Conservation (phyloP, 129 eudicot genomes). For the Lonicera japonica region DNA sequence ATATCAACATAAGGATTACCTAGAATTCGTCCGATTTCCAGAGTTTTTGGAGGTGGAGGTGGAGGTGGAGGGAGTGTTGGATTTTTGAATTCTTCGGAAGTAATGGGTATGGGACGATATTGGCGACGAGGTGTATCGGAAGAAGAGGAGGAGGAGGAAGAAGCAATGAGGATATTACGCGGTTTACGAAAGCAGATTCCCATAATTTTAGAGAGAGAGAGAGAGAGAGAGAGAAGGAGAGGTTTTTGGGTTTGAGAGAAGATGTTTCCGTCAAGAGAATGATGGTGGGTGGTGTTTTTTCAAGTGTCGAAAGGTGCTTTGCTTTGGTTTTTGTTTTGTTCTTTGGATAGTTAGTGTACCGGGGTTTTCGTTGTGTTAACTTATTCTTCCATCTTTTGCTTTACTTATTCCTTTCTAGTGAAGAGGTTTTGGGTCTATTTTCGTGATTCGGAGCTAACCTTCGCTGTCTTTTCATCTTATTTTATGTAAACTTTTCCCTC, state of each 20-base stretch:
- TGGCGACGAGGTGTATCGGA: conserved; percentile 13
- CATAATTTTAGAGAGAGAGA: conserved; percentile 36
- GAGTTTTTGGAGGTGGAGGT: conserved; percentile 9
- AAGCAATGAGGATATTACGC: conserved; percentile 53
- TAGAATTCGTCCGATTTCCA: conserved; percentile 42
- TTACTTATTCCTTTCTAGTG: not conserved
- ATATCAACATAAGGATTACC: conserved; percentile 54
- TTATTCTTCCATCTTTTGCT: not conserved
- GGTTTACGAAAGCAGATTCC: conserved; percentile 56
- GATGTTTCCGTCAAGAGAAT: too few species aligned
- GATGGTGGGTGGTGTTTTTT: not conserved
- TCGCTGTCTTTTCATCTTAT: not conserved
- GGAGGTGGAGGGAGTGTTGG: conserved; percentile 18
- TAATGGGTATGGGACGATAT: conserved; percentile 3
- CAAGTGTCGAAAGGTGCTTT: not conserved
- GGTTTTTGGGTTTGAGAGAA: conserved; percentile 14
- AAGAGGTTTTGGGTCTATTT: not conserved
- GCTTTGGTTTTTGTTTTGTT: not conserved
- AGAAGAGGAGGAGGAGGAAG: conserved; percentile 34
- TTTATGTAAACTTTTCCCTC: too few species aligned
- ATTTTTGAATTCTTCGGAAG: conserved; percentile 16
- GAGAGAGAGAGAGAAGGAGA: conserved; percentile 18
- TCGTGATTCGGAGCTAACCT: not conserved
- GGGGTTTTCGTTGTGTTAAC: not conserved
- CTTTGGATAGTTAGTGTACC: not conserved